Evolutionary conservation across 371 early-diverging fungal genomes (phyloP), one percentile per base, ranked within the genome.

Genomic region (Apophysomyces variabilis): DNA sequence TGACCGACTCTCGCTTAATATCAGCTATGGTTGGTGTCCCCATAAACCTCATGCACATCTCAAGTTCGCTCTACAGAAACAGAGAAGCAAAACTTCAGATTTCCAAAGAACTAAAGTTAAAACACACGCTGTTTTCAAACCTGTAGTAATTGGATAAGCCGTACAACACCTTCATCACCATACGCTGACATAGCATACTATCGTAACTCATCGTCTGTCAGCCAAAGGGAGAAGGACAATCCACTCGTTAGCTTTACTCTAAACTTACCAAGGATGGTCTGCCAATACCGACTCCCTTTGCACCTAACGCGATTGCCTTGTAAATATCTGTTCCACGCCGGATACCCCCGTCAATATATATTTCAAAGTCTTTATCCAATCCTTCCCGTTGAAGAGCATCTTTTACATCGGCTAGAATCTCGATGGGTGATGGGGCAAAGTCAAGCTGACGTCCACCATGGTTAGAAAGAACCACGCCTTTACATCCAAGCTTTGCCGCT

Each of bases 361-460:
- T 88, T 67, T 95, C 94, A 44, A 96, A 79, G 44, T 83, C 80
- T 66, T 84, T 70, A 13, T 90, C 87, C 13, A 76, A 60, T 13
- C 67, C 70, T 68, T 83, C 77, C 37, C 64, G 65, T 37, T 70
- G 77, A 61, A 89, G 76, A 0, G 91, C 94, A n/a, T 85, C 88
- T 67, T 92, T 85, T 8, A 94, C 92, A 61, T 95, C 95, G 8
- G 92, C 89, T 57, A 97, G 75, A 14, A 93, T 90, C 62, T 97
- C 97, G 67, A 94, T 91, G 5, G 78, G 71, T 7, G 86, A 85
- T n/a, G 87, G 85, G 1, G 89, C 85, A 58, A 89, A 88, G 73
- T 97, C 98, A 47, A 98, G 80, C 74, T 98, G 98, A 13, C 99
- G 86, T 36, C 99, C 99, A 66, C 98, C 99, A 70, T 98, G 99